Evolutionary conservation across 2,329 filamentous ascomycete species (phyloP), one percentile per base, ranked within the genome.

Genomic region (Phoma sp.): DNA sequence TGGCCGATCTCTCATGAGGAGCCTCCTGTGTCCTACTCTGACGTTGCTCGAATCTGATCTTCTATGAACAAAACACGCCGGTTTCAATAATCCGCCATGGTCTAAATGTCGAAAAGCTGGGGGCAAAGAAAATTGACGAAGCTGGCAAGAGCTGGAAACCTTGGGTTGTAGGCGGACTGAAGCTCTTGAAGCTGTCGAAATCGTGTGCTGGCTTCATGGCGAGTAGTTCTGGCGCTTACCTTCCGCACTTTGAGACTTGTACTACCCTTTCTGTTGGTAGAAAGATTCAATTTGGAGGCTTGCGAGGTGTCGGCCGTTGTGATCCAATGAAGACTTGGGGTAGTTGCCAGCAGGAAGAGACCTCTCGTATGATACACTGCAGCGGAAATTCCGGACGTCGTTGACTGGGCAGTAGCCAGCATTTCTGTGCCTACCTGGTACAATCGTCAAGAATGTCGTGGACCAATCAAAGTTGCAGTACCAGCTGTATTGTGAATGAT

Each of bases 141-240:
- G 37, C 14, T 55, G 18, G 58, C 32, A 61, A 64, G 60, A 67
- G 50, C 46, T 47, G 44, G 49, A 38, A 23, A 48, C 57, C 9
- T 40, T 45, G 43, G 59, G 55, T 57, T 56, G 64, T 53, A 68
- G 68, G 67, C 45, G 44, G 57, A 37, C 51, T 40, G 48, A 48
- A 42, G 49, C 59, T 69, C 69, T 65, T 72, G 67, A 70, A 57
- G 23, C 56, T 52, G 54, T 39, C 46, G 40, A 37, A 46, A 49
- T 53, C 32, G 43, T 42, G 47, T 42, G 55, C 56, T 55, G 58
- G 58, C 38, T 41, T 40, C 48, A 62, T 38, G 62, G 67, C 66
- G 63, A 69, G 50, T 57, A 69, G 61, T 52, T 54, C 62, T 61
- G 69, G 72, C 72, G 72, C 72, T 72, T 65, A 70, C 56, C 50